A percentile compares a stretch with the other conserved stretches of the same genome.
phyloP scores from a whole-genome alignment of 1,284 basidiomycete species.

The Tranzscheliella williamsii region DNA sequence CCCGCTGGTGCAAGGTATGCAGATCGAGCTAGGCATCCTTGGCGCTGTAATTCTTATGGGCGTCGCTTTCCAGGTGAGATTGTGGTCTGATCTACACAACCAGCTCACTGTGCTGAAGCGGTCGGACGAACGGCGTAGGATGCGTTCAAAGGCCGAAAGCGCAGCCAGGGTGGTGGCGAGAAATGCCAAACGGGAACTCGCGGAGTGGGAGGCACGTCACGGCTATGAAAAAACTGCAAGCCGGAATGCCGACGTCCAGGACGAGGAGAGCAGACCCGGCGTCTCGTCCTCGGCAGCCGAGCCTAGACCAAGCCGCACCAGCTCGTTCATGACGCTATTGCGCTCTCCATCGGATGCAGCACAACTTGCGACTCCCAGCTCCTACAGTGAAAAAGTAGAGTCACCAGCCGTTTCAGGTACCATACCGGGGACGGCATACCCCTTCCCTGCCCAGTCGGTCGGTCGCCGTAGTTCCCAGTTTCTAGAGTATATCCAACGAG shows the following conservation, averaged over 20 bases:
- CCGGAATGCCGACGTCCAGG: constrained; percentile 6
- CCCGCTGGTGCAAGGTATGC: constrained; percentile 84
- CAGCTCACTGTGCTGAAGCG: constrained; percentile 78
- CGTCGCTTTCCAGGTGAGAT: constrained; percentile 81
- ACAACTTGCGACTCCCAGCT: constrained; percentile 10
- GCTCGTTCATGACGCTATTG: constrained; percentile 30
- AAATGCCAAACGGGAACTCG: constrained; percentile 71
- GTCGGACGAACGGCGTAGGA: constrained; percentile 73
- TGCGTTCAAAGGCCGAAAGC: constrained; percentile 73
- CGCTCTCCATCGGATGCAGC: constrained; percentile 9
- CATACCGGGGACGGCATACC: constrained; percentile 10
- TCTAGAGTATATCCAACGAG: constrained; percentile 32
- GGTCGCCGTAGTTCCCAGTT: constrained; percentile 28
- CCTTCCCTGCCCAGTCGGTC: constrained; percentile 13
- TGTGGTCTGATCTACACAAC: constrained; percentile 69
- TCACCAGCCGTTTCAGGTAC: constrained; percentile 18
- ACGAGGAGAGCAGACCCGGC: constrained; percentile 4
- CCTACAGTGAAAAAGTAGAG: constrained; percentile 9
- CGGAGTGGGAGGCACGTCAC: constrained; percentile 84
- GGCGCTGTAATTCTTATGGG: constrained; percentile 72
- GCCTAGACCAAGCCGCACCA: constrained; percentile 1
- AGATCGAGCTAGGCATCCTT: constrained; percentile 87
- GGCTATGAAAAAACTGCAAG: constrained; percentile 62
- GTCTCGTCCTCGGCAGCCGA: background rate
- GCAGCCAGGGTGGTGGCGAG: constrained; percentile 74